Conservation (phyloP, 306 rosid species). For the Medicago arabica region DNA sequence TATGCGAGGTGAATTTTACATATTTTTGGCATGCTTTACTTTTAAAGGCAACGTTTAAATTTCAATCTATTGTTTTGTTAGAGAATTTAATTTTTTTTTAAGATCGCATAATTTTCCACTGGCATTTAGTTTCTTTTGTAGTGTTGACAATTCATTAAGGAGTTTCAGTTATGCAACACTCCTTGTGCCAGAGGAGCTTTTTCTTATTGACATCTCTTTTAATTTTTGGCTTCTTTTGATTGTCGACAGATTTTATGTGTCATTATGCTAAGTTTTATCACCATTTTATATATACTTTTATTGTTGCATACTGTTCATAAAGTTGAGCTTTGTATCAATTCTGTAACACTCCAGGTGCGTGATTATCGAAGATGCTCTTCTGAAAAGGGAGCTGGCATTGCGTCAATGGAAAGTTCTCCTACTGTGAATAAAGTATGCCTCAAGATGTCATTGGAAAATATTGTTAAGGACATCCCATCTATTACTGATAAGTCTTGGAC, state of each 20-base stretch:
- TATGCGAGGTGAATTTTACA: slow-evolving; percentile 80
- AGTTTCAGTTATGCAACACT: slow-evolving; percentile 21
- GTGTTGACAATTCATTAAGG: slow-evolving; percentile 9
- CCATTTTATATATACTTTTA: slow-evolving; percentile 23
- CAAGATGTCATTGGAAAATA: slow-evolving; percentile 91
- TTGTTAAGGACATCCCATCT: slow-evolving; percentile 91
- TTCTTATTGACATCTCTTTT: slow-evolving; percentile 1
- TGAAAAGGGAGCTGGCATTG: slow-evolving; percentile 62
- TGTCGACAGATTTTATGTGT: slow-evolving; percentile 16
- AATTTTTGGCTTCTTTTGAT: not conserved
- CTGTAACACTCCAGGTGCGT: slow-evolving; percentile 64
- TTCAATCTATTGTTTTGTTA: slow-evolving; percentile 20
- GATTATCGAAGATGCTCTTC: slow-evolving; percentile 81
- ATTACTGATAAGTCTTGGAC: slow-evolving; percentile 91
- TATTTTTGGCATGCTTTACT: slow-evolving; percentile 38
- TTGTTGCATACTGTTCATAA: slow-evolving; percentile 31
- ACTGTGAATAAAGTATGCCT: slow-evolving; percentile 72
- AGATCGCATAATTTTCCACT: slow-evolving; percentile 13
- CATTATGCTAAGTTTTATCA: slow-evolving; percentile 20
- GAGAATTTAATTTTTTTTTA: not conserved
- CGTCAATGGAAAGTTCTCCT: slow-evolving; percentile 58
- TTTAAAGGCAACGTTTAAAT: slow-evolving; percentile 28
- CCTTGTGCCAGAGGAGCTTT: slow-evolving; percentile 20
- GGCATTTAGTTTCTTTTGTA: slow-evolving; percentile 19
- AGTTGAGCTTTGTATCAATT: slow-evolving; percentile 36